phyloP scores from a whole-genome alignment of 2,329 filamentous ascomycete species.

The Neopestalotiopsis rosae region DNA sequence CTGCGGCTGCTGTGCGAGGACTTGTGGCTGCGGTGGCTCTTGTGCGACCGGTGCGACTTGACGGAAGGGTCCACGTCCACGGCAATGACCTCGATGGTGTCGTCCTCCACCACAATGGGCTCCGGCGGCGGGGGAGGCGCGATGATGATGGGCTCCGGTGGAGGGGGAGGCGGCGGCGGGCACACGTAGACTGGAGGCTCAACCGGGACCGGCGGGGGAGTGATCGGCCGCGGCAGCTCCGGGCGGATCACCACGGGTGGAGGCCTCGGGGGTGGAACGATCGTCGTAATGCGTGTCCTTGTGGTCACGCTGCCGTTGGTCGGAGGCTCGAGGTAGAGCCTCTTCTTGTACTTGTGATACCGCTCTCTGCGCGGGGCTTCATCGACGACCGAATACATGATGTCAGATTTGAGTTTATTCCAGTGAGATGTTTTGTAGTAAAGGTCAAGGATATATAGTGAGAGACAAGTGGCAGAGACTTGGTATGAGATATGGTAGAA shows the following conservation, averaged over 20 bases:
- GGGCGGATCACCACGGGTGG: slow-evolving; percentile 26
- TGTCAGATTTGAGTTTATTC: slow-evolving; percentile 27
- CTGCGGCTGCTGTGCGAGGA: slow-evolving; percentile 34
- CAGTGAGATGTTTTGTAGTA: neutral
- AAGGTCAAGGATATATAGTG: too few species aligned
- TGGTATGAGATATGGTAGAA: neutral
- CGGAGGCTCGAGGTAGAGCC: slow-evolving; percentile 47
- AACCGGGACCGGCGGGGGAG: neutral
- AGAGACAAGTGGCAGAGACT: too few species aligned
- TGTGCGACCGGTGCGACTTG: slow-evolving; percentile 27
- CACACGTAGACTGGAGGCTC: slow-evolving; percentile 26
- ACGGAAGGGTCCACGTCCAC: slow-evolving; percentile 46
- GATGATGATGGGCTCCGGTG: slow-evolving; percentile 15
- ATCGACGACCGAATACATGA: slow-evolving; percentile 32
- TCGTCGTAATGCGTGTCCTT: slow-evolving; percentile 43
- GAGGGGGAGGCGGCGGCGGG: slow-evolving; percentile 22
- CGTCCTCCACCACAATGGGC: slow-evolving; percentile 28
- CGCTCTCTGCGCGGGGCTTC: slow-evolving; percentile 38
- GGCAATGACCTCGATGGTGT: slow-evolving; percentile 47
- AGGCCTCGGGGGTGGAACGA: slow-evolving; percentile 38
- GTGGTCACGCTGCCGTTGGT: slow-evolving; percentile 41
- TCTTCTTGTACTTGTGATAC: slow-evolving; percentile 44
- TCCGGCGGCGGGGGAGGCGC: slow-evolving; percentile 15
- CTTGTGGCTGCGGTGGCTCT: slow-evolving; percentile 28
- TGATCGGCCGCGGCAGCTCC: slow-evolving; percentile 14